Evolutionary conservation across 1,284 basidiomycete species (phyloP).

Genomic region (Bjerkandera adusta): DNA sequence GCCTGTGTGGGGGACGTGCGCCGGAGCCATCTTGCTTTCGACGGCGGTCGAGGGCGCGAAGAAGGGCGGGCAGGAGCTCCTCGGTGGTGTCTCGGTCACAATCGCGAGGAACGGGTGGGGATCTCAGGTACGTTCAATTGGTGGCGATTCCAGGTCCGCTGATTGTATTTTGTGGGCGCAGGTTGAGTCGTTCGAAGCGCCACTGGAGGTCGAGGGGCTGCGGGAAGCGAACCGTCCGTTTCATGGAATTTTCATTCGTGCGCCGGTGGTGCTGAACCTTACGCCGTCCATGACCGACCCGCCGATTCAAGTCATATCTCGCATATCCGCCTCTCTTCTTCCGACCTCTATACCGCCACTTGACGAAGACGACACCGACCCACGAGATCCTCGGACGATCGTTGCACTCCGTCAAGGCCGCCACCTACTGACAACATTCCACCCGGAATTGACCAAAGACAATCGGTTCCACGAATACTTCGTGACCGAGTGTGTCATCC

Average conservation of each 20-base stretch:
- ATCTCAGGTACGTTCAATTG: slow-evolving; percentile 54
- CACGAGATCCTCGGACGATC: slow-evolving; percentile 58
- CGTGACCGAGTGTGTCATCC: slow-evolving; percentile 62
- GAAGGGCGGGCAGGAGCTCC: slow-evolving; percentile 84
- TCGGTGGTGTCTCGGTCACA: slow-evolving; percentile 80
- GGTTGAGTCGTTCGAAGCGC: slow-evolving; percentile 90
- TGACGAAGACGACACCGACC: slow-evolving; percentile 38
- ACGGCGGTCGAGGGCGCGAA: slow-evolving; percentile 75
- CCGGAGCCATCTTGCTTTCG: slow-evolving; percentile 91
- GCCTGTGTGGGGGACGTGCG: slow-evolving; percentile 96
- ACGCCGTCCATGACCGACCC: slow-evolving; percentile 41
- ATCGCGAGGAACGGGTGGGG: slow-evolving; percentile 92
- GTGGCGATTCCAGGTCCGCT: neutral
- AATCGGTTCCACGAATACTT: slow-evolving; percentile 89
- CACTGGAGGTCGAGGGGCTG: slow-evolving; percentile 67
- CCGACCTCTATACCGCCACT: slow-evolving; percentile 40
- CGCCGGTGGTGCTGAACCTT: slow-evolving; percentile 71
- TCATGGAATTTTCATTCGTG: slow-evolving; percentile 92
- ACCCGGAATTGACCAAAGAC: slow-evolving; percentile 91
- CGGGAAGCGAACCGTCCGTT: slow-evolving; percentile 65
- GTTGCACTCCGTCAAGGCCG: slow-evolving; percentile 87
- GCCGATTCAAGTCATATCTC: slow-evolving; percentile 68
- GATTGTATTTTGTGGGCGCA: slow-evolving; percentile 28
- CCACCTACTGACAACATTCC: slow-evolving; percentile 89
- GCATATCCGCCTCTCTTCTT: slow-evolving; percentile 61